Evolutionary conservation across 2,329 filamentous ascomycete species (phyloP).

Genomic region (Fusarium pseudograminearum): DNA sequence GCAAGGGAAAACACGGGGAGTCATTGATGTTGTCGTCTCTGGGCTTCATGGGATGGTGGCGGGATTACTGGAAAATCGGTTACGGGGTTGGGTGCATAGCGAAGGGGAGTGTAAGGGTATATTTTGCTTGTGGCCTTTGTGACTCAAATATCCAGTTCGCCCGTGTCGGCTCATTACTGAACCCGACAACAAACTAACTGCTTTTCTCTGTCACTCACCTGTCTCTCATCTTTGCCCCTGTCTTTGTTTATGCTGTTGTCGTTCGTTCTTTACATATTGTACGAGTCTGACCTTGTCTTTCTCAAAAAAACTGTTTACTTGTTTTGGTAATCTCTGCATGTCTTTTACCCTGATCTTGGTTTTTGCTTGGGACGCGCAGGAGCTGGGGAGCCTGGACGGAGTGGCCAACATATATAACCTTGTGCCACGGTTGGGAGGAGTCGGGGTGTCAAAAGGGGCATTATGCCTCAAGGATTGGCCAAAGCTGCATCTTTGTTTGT

Average conservation of each 20-base stretch:
- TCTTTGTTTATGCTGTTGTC: conserved; percentile 32
- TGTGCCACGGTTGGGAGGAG: conserved; percentile 45
- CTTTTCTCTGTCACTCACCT: conserved; percentile 41
- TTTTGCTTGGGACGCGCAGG: conserved; percentile 45
- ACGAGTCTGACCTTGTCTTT: conserved; percentile 26
- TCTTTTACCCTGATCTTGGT: conserved; percentile 34
- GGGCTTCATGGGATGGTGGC: conserved; percentile 45
- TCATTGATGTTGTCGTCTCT: conserved; percentile 6
- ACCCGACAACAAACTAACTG: conserved; percentile 39
- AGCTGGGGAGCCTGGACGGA: conserved; percentile 47
- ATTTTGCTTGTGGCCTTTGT: conserved; percentile 54
- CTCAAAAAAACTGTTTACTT: conserved; percentile 23
- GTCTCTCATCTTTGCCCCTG: conserved; percentile 35
- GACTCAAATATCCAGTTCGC: conserved; percentile 51
- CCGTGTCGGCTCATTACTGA: conserved; percentile 43
- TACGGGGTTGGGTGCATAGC: conserved; percentile 58
- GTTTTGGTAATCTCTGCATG: conserved; percentile 34
- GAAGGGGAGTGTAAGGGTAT: conserved; percentile 58
- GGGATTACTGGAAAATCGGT: conserved; percentile 59
- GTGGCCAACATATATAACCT: conserved; percentile 30
- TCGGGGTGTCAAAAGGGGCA: conserved; percentile 47
- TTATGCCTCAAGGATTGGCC: conserved; percentile 40
- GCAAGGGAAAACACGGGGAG: conserved; percentile 3
- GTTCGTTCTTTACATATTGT: conserved; percentile 17
- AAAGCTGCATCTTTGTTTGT: conserved; percentile 43